Evolutionary conservation across 768 basidiomycete species (phyloP).

Genomic region (Vishniacozyma victoriae): DNA sequence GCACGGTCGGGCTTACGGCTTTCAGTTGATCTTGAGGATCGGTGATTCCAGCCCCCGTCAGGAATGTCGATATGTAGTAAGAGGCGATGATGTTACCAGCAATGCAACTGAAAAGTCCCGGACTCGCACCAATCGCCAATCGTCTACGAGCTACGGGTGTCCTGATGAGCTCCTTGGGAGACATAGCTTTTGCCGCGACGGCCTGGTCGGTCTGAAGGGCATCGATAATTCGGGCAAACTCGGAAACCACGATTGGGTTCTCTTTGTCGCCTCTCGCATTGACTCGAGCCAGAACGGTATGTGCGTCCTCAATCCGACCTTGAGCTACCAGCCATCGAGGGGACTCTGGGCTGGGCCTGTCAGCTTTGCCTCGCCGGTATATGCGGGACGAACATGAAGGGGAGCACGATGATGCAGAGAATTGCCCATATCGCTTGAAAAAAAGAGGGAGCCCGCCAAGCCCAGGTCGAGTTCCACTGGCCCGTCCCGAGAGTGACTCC

Average conservation of each 20-base stretch:
- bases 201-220: slow-evolving; percentile 62
- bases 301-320: slow-evolving; percentile 58
- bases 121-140: slow-evolving; percentile 52
- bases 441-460: too few species aligned
- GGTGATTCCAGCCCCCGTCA: too few species aligned
- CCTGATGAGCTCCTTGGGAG: slow-evolving; percentile 55
- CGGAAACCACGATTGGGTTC: slow-evolving; percentile 48
- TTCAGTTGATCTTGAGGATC: too few species aligned
- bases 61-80: too few species aligned
- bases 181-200: slow-evolving; percentile 52
- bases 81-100: too few species aligned
- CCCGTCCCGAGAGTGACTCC: too few species aligned
- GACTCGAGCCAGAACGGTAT: slow-evolving; percentile 67
- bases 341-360: slow-evolving; percentile 13
- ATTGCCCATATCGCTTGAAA: too few species aligned
- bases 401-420: slow-evolving; percentile 14
- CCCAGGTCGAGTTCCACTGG: too few species aligned
- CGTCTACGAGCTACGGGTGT: slow-evolving; percentile 65
- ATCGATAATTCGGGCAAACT: slow-evolving; percentile 57
- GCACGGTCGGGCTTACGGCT: too few species aligned
- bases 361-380: too few species aligned
- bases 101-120: slow-evolving; percentile 7
- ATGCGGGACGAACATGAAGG: slow-evolving; percentile 12
- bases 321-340: slow-evolving; percentile 12
- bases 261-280: slow-evolving; percentile 66